These are phyloP conservation scores for Leccinum olivaceoglutinosum DNA, from an alignment of 1,284 basidiomycete species.

Conservation along the genomic window DNA sequence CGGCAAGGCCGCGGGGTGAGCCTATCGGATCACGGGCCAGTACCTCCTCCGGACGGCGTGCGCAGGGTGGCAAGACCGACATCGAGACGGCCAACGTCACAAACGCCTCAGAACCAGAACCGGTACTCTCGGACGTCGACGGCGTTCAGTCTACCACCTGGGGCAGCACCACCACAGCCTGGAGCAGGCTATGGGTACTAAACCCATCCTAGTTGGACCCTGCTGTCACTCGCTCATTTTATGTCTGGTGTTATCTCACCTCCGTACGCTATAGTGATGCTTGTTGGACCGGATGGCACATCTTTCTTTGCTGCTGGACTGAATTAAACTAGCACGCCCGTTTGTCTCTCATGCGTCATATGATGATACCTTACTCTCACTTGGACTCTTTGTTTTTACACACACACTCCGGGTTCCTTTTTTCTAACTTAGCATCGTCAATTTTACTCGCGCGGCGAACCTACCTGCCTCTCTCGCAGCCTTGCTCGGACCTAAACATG, in stretches of 20 bases:
- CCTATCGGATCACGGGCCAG: constrained; percentile 74
- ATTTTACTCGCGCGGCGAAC: not conserved
- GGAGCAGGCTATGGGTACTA: constrained; percentile 25
- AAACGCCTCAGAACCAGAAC: constrained; percentile 50
- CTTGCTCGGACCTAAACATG: not conserved
- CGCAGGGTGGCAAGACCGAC: constrained; percentile 60
- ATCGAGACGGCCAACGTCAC: constrained; percentile 50
- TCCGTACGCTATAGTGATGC: constrained; percentile 6
- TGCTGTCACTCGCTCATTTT: not conserved
- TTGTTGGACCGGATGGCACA: constrained; percentile 13
- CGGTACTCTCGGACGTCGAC: constrained; percentile 63
- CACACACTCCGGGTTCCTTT: not conserved
- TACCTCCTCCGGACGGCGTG: constrained; percentile 70
- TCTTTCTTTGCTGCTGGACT: constrained; percentile 5
- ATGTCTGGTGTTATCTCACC: constrained; percentile 6
- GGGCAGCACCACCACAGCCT: constrained; percentile 63
- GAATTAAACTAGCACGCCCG: not conserved
- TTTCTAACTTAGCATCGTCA: not conserved
- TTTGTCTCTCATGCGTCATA: constrained; percentile 4
- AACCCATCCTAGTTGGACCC: constrained; percentile 8
- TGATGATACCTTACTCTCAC: constrained; percentile 9
- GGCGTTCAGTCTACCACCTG: constrained; percentile 57
- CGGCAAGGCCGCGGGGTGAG: constrained; percentile 55
- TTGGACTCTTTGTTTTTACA: not conserved
- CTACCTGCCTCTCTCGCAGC: not conserved